Base-by-base conservation (phyloP, 2,329 filamentous ascomycete genomes). In the Pseudogymnoascus sp. region DNA sequence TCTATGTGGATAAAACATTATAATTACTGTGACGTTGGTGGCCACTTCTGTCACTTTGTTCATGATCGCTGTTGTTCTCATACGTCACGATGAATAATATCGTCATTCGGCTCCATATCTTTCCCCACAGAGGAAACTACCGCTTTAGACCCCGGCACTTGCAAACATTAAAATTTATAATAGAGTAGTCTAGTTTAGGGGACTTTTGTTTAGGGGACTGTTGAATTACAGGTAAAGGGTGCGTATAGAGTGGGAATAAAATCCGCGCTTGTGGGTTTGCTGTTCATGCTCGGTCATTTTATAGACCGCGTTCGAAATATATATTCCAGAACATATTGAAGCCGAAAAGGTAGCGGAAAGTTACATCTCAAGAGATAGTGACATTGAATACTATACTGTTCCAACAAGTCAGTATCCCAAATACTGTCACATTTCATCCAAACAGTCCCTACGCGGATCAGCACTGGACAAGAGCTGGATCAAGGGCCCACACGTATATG, bases 41-140 rank as follows among this genome's bases (percentile, higher is more conserved):
- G 43, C 43, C 22, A 30, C 22, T 14, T 28, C 43, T 6, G 4
- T 30, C 22, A 50, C 22, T 50, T 50, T 5, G 47, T 20, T 33
- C 47, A 33, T 20, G n/a, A 18, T 54, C 47, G 47, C 7, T 20
- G 47, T 33, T 18, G n/a, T 54, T 54, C 47, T 54, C 47, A 54
- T 54, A 54, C 47, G 25, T 54, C 47, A 54, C 47, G 9, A 54
- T 54, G n/a, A 54, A 54, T 54, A 33, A 54, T 30, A 54, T 16
- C 43, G 43, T 54, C 43, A 54, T 54, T 33, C 9, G 33, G 47
- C 25, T 54, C 16, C 28, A 54, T n/a, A 16, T 22, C 22, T 50
- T 50, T 30, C 43, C 43, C 43, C 22, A 30, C 22, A 28, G 39
- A 50, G 22, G 41, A 50, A 16, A 16, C 43, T 50, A 30, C 43